Percentiles rank a stretch among this genome's conserved stretches.
These are phyloP conservation scores for Alternaria sp. DNA, from an alignment of 2,329 filamentous ascomycete genomes.

Conservation along the genomic window DNA sequence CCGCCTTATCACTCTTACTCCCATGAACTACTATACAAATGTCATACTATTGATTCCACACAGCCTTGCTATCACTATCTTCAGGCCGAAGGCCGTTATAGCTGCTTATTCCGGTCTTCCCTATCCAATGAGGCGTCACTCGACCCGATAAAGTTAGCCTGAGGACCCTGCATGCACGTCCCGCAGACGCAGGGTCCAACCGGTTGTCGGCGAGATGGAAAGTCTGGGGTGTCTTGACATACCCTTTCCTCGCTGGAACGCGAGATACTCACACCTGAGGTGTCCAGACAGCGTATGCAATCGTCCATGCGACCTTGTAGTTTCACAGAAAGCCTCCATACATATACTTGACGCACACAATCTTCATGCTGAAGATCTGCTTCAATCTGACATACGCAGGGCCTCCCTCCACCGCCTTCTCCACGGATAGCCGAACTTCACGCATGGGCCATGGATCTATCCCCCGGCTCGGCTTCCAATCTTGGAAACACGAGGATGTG, in stretches of 20 bases:
- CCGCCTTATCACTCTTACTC: background rate
- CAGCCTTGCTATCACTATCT: background rate
- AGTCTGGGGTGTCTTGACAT: slow-evolving; percentile 9
- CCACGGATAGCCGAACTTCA: slow-evolving; percentile 1
- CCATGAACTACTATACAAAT: background rate
- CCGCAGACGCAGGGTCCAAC: slow-evolving; percentile 12
- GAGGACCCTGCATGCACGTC: slow-evolving; percentile 14
- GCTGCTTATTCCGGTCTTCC: background rate
- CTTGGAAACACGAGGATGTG: background rate
- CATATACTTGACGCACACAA: fast-evolving
- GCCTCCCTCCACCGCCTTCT: slow-evolving; percentile 2
- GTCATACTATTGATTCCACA: background rate
- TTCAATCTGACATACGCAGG: background rate
- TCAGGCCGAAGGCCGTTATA: background rate
- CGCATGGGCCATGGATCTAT: slow-evolving; percentile 2
- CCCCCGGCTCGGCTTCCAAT: slow-evolving; percentile 2
- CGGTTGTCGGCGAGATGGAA: slow-evolving; percentile 9
- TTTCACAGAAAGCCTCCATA: fast-evolving
- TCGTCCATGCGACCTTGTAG: fast-evolving
- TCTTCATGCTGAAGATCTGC: no score
- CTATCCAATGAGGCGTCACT: background rate
- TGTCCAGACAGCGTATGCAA: no score
- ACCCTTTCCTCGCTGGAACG: no score
- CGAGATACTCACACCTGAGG: background rate
- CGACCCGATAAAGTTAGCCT: background rate